Evolutionary conservation across 352 stramenopile species (phyloP).

Genomic region (Pythium aquatile): DNA sequence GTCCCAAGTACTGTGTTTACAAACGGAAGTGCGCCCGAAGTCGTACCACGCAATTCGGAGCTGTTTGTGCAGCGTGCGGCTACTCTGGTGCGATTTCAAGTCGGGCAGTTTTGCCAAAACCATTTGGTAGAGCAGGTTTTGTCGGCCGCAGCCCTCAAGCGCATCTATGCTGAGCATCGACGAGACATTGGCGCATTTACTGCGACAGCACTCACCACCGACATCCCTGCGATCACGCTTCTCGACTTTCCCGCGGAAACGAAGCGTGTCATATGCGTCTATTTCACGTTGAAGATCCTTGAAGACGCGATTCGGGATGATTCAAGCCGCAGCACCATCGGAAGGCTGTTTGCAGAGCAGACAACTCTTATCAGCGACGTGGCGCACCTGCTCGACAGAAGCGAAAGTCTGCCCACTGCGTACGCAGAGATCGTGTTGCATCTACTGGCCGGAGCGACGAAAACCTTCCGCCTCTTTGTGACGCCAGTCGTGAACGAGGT

Average conservation of each 20-base stretch:
- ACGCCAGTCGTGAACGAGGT: background rate
- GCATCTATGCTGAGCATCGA: background rate
- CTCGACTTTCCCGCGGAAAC: background rate
- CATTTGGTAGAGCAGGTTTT: background rate
- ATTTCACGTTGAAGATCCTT: background rate
- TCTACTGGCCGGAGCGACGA: background rate
- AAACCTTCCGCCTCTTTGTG: slow-evolving; percentile 3
- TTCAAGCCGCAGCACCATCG: background rate
- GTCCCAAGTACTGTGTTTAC: too few species aligned
- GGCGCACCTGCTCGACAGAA: background rate
- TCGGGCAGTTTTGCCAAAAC: background rate
- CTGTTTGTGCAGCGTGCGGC: background rate
- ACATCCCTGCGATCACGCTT: background rate
- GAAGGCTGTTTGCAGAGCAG: slow-evolving; percentile 2
- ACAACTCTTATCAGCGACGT: slow-evolving; percentile 6
- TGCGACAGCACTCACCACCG: background rate
- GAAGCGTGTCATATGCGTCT: background rate
- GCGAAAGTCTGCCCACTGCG: background rate
- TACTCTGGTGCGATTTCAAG: background rate
- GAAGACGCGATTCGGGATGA: background rate
- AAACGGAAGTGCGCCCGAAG: background rate
- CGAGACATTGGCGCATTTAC: background rate
- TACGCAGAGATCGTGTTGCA: background rate
- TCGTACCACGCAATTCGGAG: background rate
- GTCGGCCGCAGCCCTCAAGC: background rate